A percentile compares a stretch with the other conserved stretches of the same genome.
Evolutionary conservation across 768 basidiomycete genomes (phyloP).

Genomic region (Tulasnella sp.): DNA sequence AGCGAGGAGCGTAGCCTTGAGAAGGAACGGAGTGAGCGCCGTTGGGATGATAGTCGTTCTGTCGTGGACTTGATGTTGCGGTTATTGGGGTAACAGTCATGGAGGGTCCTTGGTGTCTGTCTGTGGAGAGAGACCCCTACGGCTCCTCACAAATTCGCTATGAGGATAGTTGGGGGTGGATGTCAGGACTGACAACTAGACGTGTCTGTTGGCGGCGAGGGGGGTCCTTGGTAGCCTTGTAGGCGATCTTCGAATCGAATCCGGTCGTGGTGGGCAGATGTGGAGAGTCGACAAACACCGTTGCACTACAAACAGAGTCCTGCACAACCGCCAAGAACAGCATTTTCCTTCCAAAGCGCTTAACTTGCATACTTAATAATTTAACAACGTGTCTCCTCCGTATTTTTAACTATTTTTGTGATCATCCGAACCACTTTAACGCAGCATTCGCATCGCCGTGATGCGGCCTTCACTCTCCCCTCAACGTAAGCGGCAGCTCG

Average conservation of each 20-base stretch:
- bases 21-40: not conserved
- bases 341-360: not conserved
- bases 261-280: not conserved
- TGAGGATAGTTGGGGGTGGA: not conserved
- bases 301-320: not conserved
- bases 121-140: not conserved
- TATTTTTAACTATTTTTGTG: not conserved
- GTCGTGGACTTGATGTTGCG: not conserved
- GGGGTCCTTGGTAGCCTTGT: not conserved
- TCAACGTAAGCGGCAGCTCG: constrained; percentile 54
- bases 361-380: not conserved
- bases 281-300: not conserved
- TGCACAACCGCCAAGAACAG: not conserved
- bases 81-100: constrained; percentile 7
- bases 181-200: not conserved
- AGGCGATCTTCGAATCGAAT: not conserved
- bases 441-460: not conserved
- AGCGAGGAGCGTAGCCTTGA: not conserved
- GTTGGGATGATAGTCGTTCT: not conserved
- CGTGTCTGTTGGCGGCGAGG: not conserved
- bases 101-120: not conserved
- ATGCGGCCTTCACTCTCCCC: not conserved
- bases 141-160: not conserved
- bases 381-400: too few species aligned
- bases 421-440: not conserved